Evolutionary conservation across 495 filamentous ascomycete species (phyloP).

Genomic region (Cercophora sp.): DNA sequence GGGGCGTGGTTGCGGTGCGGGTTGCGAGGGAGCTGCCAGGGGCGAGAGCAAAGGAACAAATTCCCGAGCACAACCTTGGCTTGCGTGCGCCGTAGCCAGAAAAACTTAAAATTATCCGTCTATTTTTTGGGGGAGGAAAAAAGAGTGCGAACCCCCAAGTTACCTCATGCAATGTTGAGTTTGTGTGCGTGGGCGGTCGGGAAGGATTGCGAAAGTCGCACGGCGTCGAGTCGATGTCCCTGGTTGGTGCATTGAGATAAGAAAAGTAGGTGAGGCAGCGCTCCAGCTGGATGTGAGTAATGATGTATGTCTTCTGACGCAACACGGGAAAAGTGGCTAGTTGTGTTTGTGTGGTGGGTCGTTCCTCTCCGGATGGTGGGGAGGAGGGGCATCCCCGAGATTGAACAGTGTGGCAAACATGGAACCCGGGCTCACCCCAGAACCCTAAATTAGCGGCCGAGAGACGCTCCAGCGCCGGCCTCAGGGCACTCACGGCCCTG

Average conservation of each 20-base stretch:
- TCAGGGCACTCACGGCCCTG: too few relatives aligned
- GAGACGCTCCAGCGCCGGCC: too few relatives aligned
- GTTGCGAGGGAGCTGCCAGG: not conserved
- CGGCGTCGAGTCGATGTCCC: not conserved
- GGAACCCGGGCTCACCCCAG: too few relatives aligned
- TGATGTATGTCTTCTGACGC: conserved; percentile 21
- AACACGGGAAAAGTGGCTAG: conserved; percentile 11
- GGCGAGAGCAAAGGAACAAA: not conserved
- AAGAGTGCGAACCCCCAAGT: conserved; percentile 1
- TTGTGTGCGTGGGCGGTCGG: not conserved
- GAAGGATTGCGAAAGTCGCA: conserved; percentile 2
- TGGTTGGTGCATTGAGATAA: conserved; percentile 5
- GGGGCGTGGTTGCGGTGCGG: conserved; percentile 3
- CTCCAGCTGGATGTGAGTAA: not conserved
- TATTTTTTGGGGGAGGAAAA: not conserved
- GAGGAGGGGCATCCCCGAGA: too few relatives aligned
- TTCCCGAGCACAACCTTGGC: not conserved
- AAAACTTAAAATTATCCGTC: conserved; percentile 1
- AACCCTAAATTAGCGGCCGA: too few relatives aligned
- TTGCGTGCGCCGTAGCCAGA: too few relatives aligned
- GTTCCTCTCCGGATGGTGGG: not conserved
- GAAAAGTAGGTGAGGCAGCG: not conserved
- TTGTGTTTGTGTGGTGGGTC: not conserved
- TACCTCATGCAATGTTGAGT: not conserved
- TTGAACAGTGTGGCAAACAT: too few relatives aligned